Evolutionary conservation across 208 protist genomes (phyloP), one percentile per base, ranked within the genome.

Genomic region (Tritrichomonas musculus): DNA sequence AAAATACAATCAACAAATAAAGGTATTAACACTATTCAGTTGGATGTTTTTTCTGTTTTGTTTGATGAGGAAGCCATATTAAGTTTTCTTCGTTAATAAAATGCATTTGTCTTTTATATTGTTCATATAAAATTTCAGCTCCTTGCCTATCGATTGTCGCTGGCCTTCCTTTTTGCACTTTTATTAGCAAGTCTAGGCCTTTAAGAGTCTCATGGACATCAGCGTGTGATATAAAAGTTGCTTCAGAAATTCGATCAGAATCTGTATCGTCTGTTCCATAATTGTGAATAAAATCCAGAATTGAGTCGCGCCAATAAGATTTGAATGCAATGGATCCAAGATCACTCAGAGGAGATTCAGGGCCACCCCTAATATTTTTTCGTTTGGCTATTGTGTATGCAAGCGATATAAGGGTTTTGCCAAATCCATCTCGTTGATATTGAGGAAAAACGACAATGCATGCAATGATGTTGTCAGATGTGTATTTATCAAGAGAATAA

Each of bases 311-410:
- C 95, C 95, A 97, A 92, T 96, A 97, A 13, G 93, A 94, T n/a
- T 88, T 69, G 49, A 96, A 96, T 0, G 92, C 93, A 0, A 95
- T 49, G 9, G 55, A 41, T 11, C 99, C 99, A 47, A 99, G 95
- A 95, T 99, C 99, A 75, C 98, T 99, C 22, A 99, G 97, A 27
- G 99, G 99, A 94, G 98, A 99, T 95, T 99, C 98, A 8, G 99
- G 99, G 11, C 98, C 98, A 36, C 99, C 98, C 11, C 98, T 95
- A 92, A 98, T 98, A 5, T 96, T 96, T 95, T 99, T 98, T 0
- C 97, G 97, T 92, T 98, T 97, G 5, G 98, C 98, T 1, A 99
- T 95, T 95, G 99, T 98, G 94, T 99, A 99, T 66, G 93, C 98
- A 25, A 99, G 97, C 55, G 98, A 96, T 93, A 99, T 99, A 9